Percentiles rank a stretch among this genome's conserved stretches.
phyloP scores from a whole-genome alignment of 2,329 filamentous ascomycete genomes.

The Zymoseptoria tritici region DNA sequence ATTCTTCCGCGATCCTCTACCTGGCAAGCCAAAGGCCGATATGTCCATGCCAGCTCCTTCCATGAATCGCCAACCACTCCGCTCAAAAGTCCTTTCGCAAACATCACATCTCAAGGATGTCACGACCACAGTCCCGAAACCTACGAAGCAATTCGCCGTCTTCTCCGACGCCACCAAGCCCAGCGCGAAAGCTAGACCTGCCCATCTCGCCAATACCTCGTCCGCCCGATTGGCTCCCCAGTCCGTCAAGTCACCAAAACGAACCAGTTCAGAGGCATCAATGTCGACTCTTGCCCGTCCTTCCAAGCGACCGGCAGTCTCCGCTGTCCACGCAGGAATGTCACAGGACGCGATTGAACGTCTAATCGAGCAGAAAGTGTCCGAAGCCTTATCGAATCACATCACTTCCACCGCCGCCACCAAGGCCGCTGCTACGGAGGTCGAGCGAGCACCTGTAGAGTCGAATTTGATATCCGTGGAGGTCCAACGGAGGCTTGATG shows the following conservation, averaged over 20 bases:
- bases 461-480: slow-evolving; percentile 56
- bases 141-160: slow-evolving; percentile 76
- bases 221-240: slow-evolving; percentile 10
- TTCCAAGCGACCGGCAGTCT: slow-evolving; percentile 33
- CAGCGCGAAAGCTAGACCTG: slow-evolving; percentile 36
- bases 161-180: slow-evolving; percentile 61
- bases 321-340: slow-evolving; percentile 26
- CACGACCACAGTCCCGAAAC: slow-evolving; percentile 54
- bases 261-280: slow-evolving; percentile 37
- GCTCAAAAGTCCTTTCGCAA: slow-evolving; percentile 66
- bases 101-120: slow-evolving; percentile 52
- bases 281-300: slow-evolving; percentile 32
- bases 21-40: slow-evolving; percentile 31
- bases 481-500: slow-evolving; percentile 72
- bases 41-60: slow-evolving; percentile 31
- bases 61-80: slow-evolving; percentile 63
- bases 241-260: slow-evolving; percentile 30
- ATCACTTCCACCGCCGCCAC: slow-evolving; percentile 4
- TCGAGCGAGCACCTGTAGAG: not conserved
- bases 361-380: slow-evolving; percentile 85
- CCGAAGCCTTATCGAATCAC: slow-evolving; percentile 67
- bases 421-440: slow-evolving; percentile 3
- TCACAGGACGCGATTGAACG: slow-evolving; percentile 71
- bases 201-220: slow-evolving; percentile 21
- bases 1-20: slow-evolving; percentile 49